Conservation (phyloP, 768 basidiomycete genomes). For the Mycena filopes region DNA sequence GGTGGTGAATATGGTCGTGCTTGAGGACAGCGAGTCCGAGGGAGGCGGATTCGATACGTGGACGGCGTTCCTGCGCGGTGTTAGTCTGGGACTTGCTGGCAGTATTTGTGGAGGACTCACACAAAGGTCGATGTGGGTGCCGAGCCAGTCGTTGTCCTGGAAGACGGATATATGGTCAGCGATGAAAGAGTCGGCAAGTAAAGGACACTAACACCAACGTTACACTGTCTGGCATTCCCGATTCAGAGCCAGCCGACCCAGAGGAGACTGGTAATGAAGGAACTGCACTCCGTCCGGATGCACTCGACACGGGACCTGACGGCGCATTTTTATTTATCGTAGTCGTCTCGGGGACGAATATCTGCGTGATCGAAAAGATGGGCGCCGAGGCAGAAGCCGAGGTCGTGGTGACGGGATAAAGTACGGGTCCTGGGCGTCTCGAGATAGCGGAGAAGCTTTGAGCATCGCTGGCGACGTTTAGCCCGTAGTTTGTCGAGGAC, state of each 20-base stretch:
- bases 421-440: neutral
- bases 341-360: neutral
- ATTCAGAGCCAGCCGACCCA: neutral
- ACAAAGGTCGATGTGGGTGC: constrained; percentile 8
- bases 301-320: neutral
- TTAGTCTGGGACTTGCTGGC: neutral
- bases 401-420: neutral
- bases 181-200: neutral
- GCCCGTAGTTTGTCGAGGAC: neutral
- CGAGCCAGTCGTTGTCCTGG: neutral
- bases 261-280: neutral
- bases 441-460: too few species aligned
- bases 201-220: neutral
- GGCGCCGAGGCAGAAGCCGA: neutral
- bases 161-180: too few species aligned
- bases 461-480: too few species aligned
- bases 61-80: neutral
- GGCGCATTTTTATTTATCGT: neutral
- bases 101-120: neutral
- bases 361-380: neutral
- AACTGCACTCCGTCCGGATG: neutral
- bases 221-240: neutral
- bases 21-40: constrained; percentile 4
- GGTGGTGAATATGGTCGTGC: constrained; percentile 13
- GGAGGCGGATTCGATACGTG: neutral